phyloP scores from a whole-genome alignment of 2,329 filamentous ascomycete genomes.

The Emmonsia crescens region DNA sequence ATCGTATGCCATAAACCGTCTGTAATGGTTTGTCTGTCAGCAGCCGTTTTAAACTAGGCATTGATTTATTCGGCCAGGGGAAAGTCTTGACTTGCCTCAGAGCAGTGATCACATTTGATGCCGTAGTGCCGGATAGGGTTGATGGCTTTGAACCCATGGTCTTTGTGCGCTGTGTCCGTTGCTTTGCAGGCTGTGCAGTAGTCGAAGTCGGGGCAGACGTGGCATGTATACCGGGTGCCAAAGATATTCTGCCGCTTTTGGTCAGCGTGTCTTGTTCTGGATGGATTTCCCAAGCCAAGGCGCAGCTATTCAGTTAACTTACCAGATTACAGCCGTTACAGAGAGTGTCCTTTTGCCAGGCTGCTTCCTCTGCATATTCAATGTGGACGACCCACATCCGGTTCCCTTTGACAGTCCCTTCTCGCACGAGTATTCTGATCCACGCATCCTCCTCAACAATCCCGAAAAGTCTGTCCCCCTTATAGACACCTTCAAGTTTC shows the following conservation, averaged over 20 bases:
- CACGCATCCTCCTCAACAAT: not conserved
- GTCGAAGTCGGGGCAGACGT: slow-evolving; percentile 4
- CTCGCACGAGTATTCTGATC: not conserved
- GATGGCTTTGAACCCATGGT: slow-evolving; percentile 2
- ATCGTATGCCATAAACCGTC: slow-evolving; percentile 4
- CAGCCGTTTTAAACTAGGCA: not conserved
- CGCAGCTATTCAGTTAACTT: not conserved
- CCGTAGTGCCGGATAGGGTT: not conserved
- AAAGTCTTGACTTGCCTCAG: not conserved
- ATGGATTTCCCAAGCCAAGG: not conserved
- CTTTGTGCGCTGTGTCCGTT: not conserved
- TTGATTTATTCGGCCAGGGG: not conserved
- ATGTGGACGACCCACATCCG: slow-evolving; percentile 7
- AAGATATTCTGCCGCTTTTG: slow-evolving; percentile 1
- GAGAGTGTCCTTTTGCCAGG: slow-evolving; percentile 3
- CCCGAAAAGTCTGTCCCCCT: not conserved
- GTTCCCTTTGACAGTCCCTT: not conserved
- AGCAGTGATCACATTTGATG: slow-evolving; percentile 2
- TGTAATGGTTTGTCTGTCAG: not conserved
- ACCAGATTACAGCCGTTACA: slow-evolving; percentile 5
- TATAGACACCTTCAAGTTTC: slow-evolving; percentile 1
- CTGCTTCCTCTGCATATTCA: not conserved
- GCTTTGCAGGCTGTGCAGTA: slow-evolving; percentile 3
- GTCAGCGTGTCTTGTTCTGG: not conserved
- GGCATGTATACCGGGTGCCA: slow-evolving; percentile 1